Base-by-base conservation (phyloP, 1,284 basidiomycete species). In the Heterobasidion parviporum region DNA sequence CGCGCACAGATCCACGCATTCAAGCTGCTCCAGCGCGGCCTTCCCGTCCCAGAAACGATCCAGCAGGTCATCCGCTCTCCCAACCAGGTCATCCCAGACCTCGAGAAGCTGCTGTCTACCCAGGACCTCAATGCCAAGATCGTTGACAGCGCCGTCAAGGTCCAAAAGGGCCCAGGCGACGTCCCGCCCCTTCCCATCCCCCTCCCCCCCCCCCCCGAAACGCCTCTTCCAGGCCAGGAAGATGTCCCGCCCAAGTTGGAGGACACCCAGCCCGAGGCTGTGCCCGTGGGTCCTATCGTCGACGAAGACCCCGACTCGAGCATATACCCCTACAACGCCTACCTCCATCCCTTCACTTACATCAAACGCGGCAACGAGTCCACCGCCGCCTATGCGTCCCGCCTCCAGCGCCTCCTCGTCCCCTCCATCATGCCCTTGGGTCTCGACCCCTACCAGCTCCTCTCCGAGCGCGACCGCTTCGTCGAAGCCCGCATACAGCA, bases 241-340 rank as follows among this genome's bases (percentile, higher is more conserved):
- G 67, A 67, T 32, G 54, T 60, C 4, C 62, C 67, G 44, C 59
- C 67, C 52, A 69, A 70, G 54, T 59, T 66, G 18, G 65, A 69
- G 57, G 64, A 65, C 41, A 54, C 63, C 35, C 57, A 65, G 36
- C 60, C 66, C 18, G 65, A 67, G 10, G 81, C 86, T 60, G 67
- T 85, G 57, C 82, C 86, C 32, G 85, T 85, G 61, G 84, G 81
- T 0, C 79, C 82, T 2, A 85, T 84, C 67, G 76, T 92, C 48
- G 92, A 95, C 62, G 87, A 93, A 67, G 85, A 96, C 67, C 74
- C 82, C 50, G 78, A 81, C 59, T 94, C 92, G 3, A 80, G 85
- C 53, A 86, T 98, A 57, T 96, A 97, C 66, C 96, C 96, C 0
- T 98, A 96, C 78, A 98, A 98, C 69, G 87, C 95, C n/a, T 97